Conservation (phyloP, 2,329 filamentous ascomycete species). For the Pyricularia pennisetigena region DNA sequence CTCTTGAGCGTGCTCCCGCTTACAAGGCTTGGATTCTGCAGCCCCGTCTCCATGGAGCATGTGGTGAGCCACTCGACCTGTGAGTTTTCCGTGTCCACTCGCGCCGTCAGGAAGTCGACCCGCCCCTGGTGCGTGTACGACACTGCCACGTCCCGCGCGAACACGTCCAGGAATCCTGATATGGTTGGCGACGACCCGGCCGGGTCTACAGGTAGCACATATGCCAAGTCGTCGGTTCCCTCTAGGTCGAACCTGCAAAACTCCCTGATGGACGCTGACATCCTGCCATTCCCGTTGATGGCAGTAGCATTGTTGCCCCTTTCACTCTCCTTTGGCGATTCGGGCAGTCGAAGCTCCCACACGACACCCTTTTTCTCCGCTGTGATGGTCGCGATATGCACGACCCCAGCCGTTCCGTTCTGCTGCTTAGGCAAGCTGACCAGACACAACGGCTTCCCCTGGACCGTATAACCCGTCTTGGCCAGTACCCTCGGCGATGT, state of each 20-base stretch:
- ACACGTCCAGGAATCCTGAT: slow-evolving; percentile 75
- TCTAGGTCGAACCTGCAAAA: slow-evolving; percentile 65
- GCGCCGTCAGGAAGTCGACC: slow-evolving; percentile 78
- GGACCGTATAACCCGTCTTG: slow-evolving; percentile 44
- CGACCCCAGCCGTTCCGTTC: slow-evolving; percentile 42
- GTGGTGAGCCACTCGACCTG: slow-evolving; percentile 75
- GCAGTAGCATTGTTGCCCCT: background rate
- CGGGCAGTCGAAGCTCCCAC: slow-evolving; percentile 64
- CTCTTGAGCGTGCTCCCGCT: slow-evolving; percentile 84
- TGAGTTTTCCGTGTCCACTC: slow-evolving; percentile 49
- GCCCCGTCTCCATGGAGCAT: slow-evolving; percentile 69
- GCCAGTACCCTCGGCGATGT: slow-evolving; percentile 49
- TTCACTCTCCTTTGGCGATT: slow-evolving; percentile 18
- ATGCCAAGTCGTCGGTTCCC: slow-evolving; percentile 46
- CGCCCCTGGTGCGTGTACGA: slow-evolving; percentile 70
- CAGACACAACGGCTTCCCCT: slow-evolving; percentile 69
- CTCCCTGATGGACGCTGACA: slow-evolving; percentile 40
- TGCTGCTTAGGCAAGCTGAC: slow-evolving; percentile 60
- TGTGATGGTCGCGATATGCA: slow-evolving; percentile 73
- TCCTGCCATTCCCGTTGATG: slow-evolving; percentile 12
- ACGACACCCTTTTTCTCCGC: slow-evolving; percentile 70
- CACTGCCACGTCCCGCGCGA: slow-evolving; percentile 76
- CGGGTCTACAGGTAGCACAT: slow-evolving; percentile 75
- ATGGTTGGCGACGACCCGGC: slow-evolving; percentile 63
- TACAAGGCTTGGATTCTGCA: slow-evolving; percentile 63